Conservation (phyloP, 352 stramenopile genomes). For the Elongisporangium undulatum region DNA sequence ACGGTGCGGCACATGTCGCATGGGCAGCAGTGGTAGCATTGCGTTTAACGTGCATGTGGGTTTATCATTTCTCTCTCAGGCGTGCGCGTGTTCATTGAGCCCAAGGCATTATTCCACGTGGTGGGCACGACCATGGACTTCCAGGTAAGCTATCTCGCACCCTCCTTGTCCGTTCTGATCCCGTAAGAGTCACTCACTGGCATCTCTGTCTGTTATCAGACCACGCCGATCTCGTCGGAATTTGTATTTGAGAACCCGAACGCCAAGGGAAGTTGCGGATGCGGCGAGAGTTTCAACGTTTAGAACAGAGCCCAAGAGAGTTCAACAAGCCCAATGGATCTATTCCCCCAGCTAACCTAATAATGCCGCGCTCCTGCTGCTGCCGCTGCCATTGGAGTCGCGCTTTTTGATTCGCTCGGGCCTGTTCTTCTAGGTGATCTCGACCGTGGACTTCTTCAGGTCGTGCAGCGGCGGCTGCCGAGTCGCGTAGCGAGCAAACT, state of each 20-base stretch:
- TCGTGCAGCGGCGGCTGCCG: conserved; percentile 44
- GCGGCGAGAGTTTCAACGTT: conserved; percentile 99
- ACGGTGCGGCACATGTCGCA: conserved; percentile 36
- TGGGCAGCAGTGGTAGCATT: conserved; percentile 1
- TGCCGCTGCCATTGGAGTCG: neutral
- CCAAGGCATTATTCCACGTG: conserved; percentile 98
- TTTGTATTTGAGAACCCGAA: conserved; percentile 99
- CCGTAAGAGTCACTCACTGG: neutral
- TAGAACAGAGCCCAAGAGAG: conserved; percentile 47
- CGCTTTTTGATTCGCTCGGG: conserved; percentile 1
- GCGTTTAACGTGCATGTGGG: conserved; percentile 2
- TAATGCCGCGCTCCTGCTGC: neutral
- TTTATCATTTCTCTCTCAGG: conserved; percentile 29
- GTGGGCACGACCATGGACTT: conserved; percentile 99
- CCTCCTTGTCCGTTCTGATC: neutral
- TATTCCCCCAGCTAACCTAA: neutral
- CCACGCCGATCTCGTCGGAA: conserved; percentile 95
- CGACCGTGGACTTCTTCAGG: conserved; percentile 63
- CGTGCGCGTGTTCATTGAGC: conserved; percentile 97
- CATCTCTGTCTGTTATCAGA: conserved; percentile 29
- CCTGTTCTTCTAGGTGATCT: conserved; percentile 35
- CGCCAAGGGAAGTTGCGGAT: conserved; percentile 98
- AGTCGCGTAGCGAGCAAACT: conserved; percentile 54
- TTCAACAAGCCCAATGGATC: neutral
- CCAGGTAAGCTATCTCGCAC: conserved; percentile 45